Conservation (phyloP, 106 monocot species). For the Allium sativum region DNA sequence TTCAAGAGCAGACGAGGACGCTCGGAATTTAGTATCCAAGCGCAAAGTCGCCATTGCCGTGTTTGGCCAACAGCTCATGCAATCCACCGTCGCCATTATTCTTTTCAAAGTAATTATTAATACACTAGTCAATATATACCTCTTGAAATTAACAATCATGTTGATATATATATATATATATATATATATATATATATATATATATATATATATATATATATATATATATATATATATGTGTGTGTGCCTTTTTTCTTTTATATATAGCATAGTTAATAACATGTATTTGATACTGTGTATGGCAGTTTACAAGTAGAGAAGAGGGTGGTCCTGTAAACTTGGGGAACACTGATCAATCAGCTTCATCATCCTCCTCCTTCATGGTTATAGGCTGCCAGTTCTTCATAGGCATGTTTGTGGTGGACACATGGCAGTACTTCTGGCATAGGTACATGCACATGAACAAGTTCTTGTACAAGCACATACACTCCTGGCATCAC, state of each 20-base stretch:
- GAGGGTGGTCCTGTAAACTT: neutral
- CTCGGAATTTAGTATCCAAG: neutral
- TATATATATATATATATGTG: too few relatives aligned
- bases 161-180: too few relatives aligned
- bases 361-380: neutral
- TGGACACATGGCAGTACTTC: slow-evolving; percentile 96
- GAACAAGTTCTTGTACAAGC: slow-evolving; percentile 72
- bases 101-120: neutral
- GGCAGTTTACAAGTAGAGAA: neutral
- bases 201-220: too few relatives aligned
- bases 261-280: neutral
- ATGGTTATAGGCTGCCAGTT: slow-evolving; percentile 31
- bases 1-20: neutral
- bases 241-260: too few relatives aligned
- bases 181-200: too few relatives aligned
- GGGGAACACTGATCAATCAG: neutral
- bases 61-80: neutral
- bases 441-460: slow-evolving; percentile 87
- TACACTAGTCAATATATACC: neutral
- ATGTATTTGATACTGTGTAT: neutral
- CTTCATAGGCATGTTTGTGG: slow-evolving; percentile 58
- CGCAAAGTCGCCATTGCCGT: neutral
- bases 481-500: slow-evolving; percentile 39
- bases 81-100: neutral
- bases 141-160: neutral